Evolutionary conservation across 306 rosid species (phyloP).

Genomic region (Cucurbita maxima): DNA sequence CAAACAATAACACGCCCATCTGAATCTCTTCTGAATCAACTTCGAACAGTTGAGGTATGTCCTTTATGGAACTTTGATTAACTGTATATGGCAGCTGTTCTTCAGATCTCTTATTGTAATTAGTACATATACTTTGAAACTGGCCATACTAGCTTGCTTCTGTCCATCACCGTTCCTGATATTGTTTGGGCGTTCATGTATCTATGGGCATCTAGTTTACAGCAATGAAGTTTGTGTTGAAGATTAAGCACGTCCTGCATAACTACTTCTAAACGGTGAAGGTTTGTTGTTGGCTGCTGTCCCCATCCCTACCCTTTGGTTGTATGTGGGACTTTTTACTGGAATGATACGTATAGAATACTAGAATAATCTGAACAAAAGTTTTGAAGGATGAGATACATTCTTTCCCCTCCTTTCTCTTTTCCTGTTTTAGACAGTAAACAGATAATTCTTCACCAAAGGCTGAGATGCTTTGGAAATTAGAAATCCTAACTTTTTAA

Average conservation of each 20-base stretch:
- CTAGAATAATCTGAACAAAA: not conserved
- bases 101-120: not conserved
- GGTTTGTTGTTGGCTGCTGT: not conserved
- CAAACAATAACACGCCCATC: conserved; percentile 88
- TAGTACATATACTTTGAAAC: not conserved
- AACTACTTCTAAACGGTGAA: not conserved
- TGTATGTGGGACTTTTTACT: not conserved
- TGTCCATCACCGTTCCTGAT: not conserved
- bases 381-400: not conserved
- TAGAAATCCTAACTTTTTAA: not conserved
- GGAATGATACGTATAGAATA: not conserved
- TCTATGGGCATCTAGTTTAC: not conserved
- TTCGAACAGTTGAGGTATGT: conserved; percentile 86
- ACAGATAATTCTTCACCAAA: not conserved
- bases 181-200: not conserved
- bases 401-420: not conserved
- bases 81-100: not conserved
- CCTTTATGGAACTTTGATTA: conserved; percentile 2
- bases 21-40: conserved; percentile 90
- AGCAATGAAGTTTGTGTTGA: not conserved
- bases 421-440: not conserved
- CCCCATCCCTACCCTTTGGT: not conserved
- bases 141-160: not conserved
- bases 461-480: not conserved
- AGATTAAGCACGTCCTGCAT: not conserved